A percentile compares a stretch with the other conserved stretches of the same genome.
phyloP scores from a whole-genome alignment of 1,139 yeast species.

The Geotrichum macrosporum region DNA sequence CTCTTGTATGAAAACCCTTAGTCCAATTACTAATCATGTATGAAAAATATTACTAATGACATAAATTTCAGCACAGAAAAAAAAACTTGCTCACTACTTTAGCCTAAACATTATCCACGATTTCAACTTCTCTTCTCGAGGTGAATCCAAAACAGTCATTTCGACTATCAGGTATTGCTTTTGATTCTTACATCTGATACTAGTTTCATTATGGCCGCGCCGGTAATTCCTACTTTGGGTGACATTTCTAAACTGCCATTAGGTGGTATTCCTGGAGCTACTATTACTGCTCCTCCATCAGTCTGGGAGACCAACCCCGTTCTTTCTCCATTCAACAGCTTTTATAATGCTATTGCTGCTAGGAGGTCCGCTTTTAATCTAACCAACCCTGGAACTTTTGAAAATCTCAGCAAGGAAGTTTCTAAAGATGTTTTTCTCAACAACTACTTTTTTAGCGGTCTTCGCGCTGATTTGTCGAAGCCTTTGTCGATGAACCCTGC shows the following conservation, averaged over 20 bases:
- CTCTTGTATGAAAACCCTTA: too few species aligned
- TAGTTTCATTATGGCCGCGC: constrained; percentile 16
- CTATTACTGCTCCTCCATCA: constrained; percentile 29
- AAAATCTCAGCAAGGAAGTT: constrained; percentile 89
- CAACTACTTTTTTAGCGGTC: constrained; percentile 90
- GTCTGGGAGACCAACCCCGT: constrained; percentile 85
- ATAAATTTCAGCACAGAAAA: constrained; percentile 1
- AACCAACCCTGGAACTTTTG: constrained; percentile 91
- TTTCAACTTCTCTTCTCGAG: neutral
- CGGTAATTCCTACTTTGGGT: constrained; percentile 30
- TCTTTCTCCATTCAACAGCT: constrained; percentile 73
- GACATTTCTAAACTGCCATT: constrained; percentile 27
- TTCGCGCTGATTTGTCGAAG: constrained; percentile 94
- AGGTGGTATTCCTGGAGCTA: constrained; percentile 23
- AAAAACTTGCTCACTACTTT: neutral
- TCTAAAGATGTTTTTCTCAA: constrained; percentile 85
- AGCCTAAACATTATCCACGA: neutral
- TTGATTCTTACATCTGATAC: neutral
- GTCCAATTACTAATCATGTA: neutral
- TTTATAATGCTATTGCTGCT: constrained; percentile 62
- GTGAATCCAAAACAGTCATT: neutral
- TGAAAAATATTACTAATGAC: neutral
- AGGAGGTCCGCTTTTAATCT: constrained; percentile 81
- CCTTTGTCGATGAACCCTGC: constrained; percentile 89
- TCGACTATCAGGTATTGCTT: neutral